Base-by-base conservation (phyloP, 768 basidiomycete genomes). In the Termitomyces sp. region DNA sequence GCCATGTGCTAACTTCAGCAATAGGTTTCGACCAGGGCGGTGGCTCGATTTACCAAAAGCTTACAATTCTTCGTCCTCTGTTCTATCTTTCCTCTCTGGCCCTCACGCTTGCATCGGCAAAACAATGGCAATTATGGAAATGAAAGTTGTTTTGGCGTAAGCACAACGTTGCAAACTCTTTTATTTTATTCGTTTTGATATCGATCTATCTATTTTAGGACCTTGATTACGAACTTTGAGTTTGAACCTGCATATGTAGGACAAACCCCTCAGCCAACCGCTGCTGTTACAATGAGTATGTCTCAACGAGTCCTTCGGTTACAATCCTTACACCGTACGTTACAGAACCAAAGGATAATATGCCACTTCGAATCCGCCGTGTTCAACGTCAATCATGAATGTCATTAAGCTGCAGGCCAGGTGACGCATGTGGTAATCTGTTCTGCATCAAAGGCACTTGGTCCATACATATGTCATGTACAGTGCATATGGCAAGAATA, bases 211-310 rank as follows among this genome's bases (percentile, higher is more conserved):
- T 33, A 33, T 22, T 16, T 8, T 57, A 78, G 78, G 1, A 65
- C 72, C 8, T 64, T 81, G 45, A 73, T 80, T 44, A 67, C 73
- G 1, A 74, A 77, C 54, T 81, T 81, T 56, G 71, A 72, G 33
- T 81, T 81, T 57, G 75, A 75, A 56, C 78, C 77, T 13, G 71
- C 76, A 12, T 75, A 72, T 61, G 59, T 60, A 16, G 76, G 76
- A 11, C 78, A 80, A 61, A 67, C 70, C 1, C 70, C 73, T 4
- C 68, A 76, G 13, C 78, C 78, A 34, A 70, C 75, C 6, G 73
- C 78, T 37, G 79, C 78, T 3, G 70, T 81, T 20, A 79, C 77
- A 5, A 81, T 81, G 74, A 80, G 79, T 80, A 61, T 49, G 78
- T 68, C 11, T 42, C 2, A 30, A 18, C 3, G 7, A 16, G 22